Evolutionary conservation across 2,329 filamentous ascomycete genomes (phyloP).

Genomic region (Diaporthe aspalathi): DNA sequence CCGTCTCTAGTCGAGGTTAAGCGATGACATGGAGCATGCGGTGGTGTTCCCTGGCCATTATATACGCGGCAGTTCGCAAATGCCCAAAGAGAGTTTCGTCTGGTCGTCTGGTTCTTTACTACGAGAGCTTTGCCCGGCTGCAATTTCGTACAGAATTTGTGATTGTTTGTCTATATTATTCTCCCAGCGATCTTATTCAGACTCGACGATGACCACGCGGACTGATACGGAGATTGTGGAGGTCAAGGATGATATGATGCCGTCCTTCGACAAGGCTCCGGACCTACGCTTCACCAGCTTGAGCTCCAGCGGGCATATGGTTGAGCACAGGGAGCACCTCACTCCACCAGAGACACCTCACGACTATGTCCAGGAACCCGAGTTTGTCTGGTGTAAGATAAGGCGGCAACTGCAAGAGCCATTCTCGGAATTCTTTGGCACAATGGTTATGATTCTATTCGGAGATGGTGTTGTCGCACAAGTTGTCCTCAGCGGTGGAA

Average conservation of each 20-base stretch:
- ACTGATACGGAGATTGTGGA: constrained; percentile 15
- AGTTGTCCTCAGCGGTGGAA: constrained; percentile 66
- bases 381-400: not conserved
- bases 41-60: constrained; percentile 8
- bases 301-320: constrained; percentile 2
- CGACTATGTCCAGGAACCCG: not conserved
- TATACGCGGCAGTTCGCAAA: constrained; percentile 17
- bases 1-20: constrained; percentile 16
- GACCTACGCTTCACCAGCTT: constrained; percentile 25
- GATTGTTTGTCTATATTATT: not conserved
- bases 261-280: constrained; percentile 6
- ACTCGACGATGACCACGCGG: not conserved
- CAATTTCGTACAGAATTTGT: not conserved
- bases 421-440: constrained; percentile 76
- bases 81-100: not conserved
- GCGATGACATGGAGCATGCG: constrained; percentile 16
- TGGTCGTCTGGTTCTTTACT: not conserved
- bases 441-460: constrained; percentile 75
- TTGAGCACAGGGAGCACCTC: constrained; percentile 16
- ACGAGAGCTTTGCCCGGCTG: not conserved
- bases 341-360: constrained; percentile 9
- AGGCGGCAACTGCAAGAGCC: constrained; percentile 59
- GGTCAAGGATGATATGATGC: constrained; percentile 9
- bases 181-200: not conserved
- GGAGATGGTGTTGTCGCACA: constrained; percentile 79